Evolutionary conservation across 768 basidiomycete species (phyloP).

Genomic region (Trametes maxima): DNA sequence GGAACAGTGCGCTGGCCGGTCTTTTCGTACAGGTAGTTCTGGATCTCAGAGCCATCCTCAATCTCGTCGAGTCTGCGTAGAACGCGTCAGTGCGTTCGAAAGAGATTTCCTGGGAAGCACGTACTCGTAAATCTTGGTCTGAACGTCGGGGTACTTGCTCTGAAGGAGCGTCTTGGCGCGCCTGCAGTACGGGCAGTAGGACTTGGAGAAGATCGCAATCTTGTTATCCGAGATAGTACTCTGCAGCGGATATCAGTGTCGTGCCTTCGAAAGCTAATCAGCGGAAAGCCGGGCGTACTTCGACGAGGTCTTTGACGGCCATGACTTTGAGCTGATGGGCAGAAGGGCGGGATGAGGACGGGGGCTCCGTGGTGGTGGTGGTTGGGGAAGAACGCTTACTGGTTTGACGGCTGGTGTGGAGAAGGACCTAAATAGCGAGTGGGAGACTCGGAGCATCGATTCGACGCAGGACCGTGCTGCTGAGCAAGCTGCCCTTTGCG

Average conservation of each 20-base stretch:
- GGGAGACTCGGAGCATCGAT: constrained; percentile 24
- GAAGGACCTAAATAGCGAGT: constrained; percentile 18
- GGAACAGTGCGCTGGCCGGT: constrained; percentile 76
- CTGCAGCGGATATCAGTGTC: constrained; percentile 20
- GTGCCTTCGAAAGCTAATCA: not conserved
- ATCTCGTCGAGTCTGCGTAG: constrained; percentile 55
- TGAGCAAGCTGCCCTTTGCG: constrained; percentile 12
- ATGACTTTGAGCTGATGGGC: constrained; percentile 36
- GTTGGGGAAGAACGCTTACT: constrained; percentile 25
- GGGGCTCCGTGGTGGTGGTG: constrained; percentile 23
- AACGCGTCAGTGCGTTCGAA: no score
- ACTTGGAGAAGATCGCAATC: constrained; percentile 46
- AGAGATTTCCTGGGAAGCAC: constrained; percentile 8
- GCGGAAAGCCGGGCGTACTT: constrained; percentile 34
- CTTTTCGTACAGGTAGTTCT: constrained; percentile 62
- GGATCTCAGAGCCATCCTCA: constrained; percentile 63
- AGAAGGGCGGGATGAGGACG: constrained; percentile 38
- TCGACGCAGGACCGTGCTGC: not conserved
- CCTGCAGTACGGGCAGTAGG: constrained; percentile 44
- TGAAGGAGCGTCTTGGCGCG: constrained; percentile 42
- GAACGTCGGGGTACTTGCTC: constrained; percentile 33
- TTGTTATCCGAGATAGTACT: constrained; percentile 39
- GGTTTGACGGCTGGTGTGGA: constrained; percentile 20
- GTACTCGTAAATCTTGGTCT: constrained; percentile 41
- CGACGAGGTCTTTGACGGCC: constrained; percentile 41